Conservation (phyloP, 2,329 filamentous ascomycete genomes). For the Alternaria arbusti region DNA sequence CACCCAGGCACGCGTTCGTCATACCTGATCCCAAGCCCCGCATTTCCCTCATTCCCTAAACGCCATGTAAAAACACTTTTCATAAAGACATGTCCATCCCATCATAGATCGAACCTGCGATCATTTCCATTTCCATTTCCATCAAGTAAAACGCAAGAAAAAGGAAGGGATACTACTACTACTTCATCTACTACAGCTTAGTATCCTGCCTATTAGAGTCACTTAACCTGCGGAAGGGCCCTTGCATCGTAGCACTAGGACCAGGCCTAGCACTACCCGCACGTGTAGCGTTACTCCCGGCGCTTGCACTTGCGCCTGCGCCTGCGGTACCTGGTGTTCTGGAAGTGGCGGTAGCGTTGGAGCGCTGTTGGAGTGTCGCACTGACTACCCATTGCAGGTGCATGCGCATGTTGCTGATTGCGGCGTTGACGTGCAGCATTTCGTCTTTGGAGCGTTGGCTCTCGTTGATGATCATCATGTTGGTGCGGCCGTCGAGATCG, state of each 20-base stretch:
- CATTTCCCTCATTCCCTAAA: neutral
- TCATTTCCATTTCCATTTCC: neutral
- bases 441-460: conserved; percentile 67
- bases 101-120: conserved; percentile 10
- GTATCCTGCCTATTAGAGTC: conserved; percentile 47
- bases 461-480: conserved; percentile 69
- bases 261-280: conserved; percentile 28
- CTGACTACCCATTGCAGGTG: conserved; percentile 69
- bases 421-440: conserved; percentile 66
- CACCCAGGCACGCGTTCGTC: neutral
- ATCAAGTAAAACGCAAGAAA: neutral
- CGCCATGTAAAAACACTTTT: conserved; percentile 21
- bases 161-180: neutral
- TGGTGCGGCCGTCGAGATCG: conserved; percentile 66
- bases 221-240: conserved; percentile 41
- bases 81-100: conserved; percentile 20
- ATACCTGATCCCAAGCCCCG: neutral
- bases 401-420: conserved; percentile 64
- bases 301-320: conserved; percentile 27
- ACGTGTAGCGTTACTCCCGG: conserved; percentile 33
- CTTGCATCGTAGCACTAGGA: conserved; percentile 32
- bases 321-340: conserved; percentile 32
- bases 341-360: conserved; percentile 32
- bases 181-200: conserved; percentile 43
- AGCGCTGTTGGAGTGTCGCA: conserved; percentile 57